Conservation (phyloP, 495 filamentous ascomycete genomes). For the Podospora sp. region DNA sequence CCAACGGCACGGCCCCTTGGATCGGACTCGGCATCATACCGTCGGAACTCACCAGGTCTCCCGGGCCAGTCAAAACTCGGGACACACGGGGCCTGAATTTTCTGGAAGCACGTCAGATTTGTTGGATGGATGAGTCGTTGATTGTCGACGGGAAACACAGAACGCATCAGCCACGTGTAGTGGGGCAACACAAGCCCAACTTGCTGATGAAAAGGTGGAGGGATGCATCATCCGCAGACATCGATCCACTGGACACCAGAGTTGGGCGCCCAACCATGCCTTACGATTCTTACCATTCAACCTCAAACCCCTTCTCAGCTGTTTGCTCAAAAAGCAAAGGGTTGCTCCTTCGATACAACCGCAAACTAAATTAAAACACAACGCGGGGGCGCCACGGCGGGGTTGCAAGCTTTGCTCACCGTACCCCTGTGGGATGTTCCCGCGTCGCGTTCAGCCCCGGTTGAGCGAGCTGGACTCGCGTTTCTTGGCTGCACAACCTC, state of each 20-base stretch:
- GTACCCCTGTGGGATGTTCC: background rate
- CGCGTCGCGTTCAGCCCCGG: background rate
- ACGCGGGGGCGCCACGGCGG: conserved; percentile 16
- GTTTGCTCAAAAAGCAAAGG: background rate
- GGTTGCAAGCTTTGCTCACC: background rate
- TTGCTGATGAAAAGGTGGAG: too few species aligned
- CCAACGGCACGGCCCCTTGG: conserved; percentile 21
- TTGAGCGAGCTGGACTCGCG: background rate
- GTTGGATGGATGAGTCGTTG: background rate
- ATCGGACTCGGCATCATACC: conserved; percentile 4
- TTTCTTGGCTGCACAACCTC: background rate
- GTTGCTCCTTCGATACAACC: background rate
- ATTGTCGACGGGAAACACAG: background rate
- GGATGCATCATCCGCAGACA: too few species aligned
- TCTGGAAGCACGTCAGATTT: conserved; percentile 16
- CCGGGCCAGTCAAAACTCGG: conserved; percentile 7
- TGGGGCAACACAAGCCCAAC: too few species aligned
- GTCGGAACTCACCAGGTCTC: background rate
- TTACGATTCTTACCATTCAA: background rate
- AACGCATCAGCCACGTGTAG: conserved; percentile 17
- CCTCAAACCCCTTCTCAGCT: background rate
- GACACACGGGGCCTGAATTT: background rate
- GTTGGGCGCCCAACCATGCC: background rate
- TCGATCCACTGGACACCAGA: too few species aligned
- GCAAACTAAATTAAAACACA: conserved; percentile 8